Evolutionary conservation across 192 early-diverging fungal species (phyloP).

Genomic region (Obelidium mucronatum): DNA sequence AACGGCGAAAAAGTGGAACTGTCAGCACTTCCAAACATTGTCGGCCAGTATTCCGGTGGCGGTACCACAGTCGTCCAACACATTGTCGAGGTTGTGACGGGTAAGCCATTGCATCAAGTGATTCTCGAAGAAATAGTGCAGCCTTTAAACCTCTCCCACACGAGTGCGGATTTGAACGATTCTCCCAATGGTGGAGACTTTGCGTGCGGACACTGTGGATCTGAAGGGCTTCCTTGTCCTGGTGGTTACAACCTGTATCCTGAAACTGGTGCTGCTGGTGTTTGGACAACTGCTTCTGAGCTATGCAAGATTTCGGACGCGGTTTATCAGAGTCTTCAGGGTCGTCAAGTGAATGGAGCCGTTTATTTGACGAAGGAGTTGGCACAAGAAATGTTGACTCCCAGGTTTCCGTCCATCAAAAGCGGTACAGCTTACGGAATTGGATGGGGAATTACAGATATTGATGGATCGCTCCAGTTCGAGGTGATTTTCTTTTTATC

Average conservation of each 20-base stretch:
- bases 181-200: conserved; percentile 22
- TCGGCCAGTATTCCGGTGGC: conserved; percentile 41
- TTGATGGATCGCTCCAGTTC: background rate
- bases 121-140: conserved; percentile 30
- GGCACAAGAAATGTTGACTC: background rate
- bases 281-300: conserved; percentile 49
- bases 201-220: conserved; percentile 26
- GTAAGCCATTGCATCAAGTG: conserved; percentile 37
- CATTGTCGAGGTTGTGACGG: conserved; percentile 41
- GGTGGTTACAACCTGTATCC: conserved; percentile 44
- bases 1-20: conserved; percentile 31
- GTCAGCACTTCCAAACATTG: conserved; percentile 17
- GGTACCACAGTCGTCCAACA: conserved; percentile 39
- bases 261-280: conserved; percentile 46
- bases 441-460: background rate
- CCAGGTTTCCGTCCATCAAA: background rate
- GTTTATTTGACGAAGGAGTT: background rate
- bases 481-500: too few species aligned
- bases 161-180: conserved; percentile 33
- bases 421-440: background rate
- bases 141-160: conserved; percentile 34
- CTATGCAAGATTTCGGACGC: conserved; percentile 4
- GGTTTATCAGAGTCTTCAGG: conserved; percentile 4
- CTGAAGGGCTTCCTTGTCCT: conserved; percentile 26
- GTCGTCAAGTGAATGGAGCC: background rate